A percentile compares a stretch with the other conserved stretches of the same genome.
These are phyloP conservation scores for Silybum marianum DNA, from an alignment of 129 eudicot genomes.

Conservation along the genomic window DNA sequence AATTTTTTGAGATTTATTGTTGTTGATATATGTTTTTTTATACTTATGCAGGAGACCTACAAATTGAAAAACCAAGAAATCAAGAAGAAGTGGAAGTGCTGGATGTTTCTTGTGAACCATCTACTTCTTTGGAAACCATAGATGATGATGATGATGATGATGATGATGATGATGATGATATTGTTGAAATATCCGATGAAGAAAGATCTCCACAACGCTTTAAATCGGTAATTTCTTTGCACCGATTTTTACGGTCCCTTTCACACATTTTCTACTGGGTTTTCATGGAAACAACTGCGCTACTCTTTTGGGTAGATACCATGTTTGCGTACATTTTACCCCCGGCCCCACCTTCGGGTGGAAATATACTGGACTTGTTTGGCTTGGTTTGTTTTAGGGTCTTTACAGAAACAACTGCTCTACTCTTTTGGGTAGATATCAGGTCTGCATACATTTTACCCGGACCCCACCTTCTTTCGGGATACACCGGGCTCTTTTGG, in stretches of 20 bases:
- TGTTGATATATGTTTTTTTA: constrained; percentile 7
- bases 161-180: constrained; percentile 16
- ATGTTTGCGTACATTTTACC: neutral
- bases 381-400: too few species aligned
- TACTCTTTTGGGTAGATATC: neutral
- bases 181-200: constrained; percentile 34
- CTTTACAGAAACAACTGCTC: neutral
- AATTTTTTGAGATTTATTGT: too few species aligned
- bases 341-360: neutral
- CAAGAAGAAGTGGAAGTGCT: constrained; percentile 40
- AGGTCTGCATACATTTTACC: neutral
- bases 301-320: neutral
- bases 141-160: constrained; percentile 38
- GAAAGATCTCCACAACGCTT: constrained; percentile 35
- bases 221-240: constrained; percentile 33
- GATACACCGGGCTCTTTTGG: neutral
- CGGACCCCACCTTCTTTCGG: neutral
- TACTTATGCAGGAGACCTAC: constrained; percentile 34
- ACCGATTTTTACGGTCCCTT: neutral
- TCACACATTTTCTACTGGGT: neutral
- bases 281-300: neutral
- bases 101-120: constrained; percentile 36
- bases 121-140: constrained; percentile 18
- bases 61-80: constrained; percentile 25
- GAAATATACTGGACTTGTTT: neutral